Base-by-base conservation (phyloP, 805 yeast species). In the Zygosaccharomyces bailii region DNA sequence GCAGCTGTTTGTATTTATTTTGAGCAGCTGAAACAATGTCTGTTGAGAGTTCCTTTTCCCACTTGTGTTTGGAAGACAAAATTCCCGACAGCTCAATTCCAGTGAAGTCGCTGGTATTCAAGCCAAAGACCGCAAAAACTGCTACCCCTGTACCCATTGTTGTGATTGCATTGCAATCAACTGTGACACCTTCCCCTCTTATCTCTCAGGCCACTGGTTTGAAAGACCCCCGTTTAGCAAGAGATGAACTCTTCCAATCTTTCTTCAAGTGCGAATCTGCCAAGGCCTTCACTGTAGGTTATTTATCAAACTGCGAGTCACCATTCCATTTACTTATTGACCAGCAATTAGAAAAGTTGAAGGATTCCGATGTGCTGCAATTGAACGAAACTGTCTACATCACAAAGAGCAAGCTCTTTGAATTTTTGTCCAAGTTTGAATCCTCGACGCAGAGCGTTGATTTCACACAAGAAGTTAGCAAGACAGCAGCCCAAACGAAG, bases 201-300 rank as follows among this genome's bases (percentile, higher is more conserved):
- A 74, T 87, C 52, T 90, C 95, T 45, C 71, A 74, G 44, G 74
- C 79, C 33, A 84, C 88, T 9, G 73, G 71, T 34, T 85, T 77
- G 42, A 88, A 88, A 68, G 96, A 88, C 49, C 95, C 95, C 52
- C 78, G 96, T 67, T 71, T 88, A 57, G 96, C 96, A 42, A 82
- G 82, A 55, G 90, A 85, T 51, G 96, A 84, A 44, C 73, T 88
- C 54, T 82, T 87, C 38, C 71, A 73, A 49, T 79, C 79, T 55
- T 77, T 83, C 57, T 64, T 64, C 49, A 45, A 55, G 16, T 52
- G 59, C 36, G 56, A 51, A 3, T 48, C 60, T 21, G 68, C 64
- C 18, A 62, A 60, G 39, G 53, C 46, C 8, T 65, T 65, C 50
- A 59, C 59, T 21, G 39, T 65, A 19, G 62, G 57, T 13, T 55